phyloP scores from a whole-genome alignment of 2,329 filamentous ascomycete species.

The Drechslerella dactyloides region DNA sequence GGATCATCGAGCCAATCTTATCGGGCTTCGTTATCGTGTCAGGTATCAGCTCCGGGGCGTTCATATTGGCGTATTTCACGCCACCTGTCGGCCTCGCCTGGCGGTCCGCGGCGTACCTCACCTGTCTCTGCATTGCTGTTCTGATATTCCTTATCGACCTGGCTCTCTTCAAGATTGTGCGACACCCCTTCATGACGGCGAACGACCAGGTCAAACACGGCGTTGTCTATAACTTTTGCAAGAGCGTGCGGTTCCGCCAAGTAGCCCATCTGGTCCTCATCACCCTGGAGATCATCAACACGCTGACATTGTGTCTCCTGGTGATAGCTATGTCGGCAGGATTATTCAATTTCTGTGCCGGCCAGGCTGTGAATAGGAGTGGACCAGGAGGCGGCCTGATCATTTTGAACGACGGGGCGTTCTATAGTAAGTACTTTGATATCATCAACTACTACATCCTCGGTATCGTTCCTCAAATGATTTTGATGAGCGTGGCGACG shows the following conservation, averaged over 20 bases:
- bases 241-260: conserved; percentile 23
- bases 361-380: conserved; percentile 58
- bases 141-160: conserved; percentile 58
- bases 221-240: conserved; percentile 29
- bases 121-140: conserved; percentile 57
- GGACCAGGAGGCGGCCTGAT: conserved; percentile 58
- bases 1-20: conserved; percentile 59
- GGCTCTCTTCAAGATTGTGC: conserved; percentile 54
- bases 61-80: conserved; percentile 60
- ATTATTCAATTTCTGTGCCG: conserved; percentile 59
- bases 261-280: conserved; percentile 20
- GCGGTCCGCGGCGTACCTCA: conserved; percentile 59
- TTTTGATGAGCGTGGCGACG: conserved; percentile 35
- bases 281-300: conserved; percentile 57
- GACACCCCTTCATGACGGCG: conserved; percentile 34
- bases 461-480: conserved; percentile 51
- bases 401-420: conserved; percentile 57
- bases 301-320: conserved; percentile 58
- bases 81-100: conserved; percentile 61
- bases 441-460: conserved; percentile 51
- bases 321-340: conserved; percentile 60
- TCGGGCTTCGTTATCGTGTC: conserved; percentile 58
- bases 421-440: conserved; percentile 54
- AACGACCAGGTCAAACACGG: conserved; percentile 16
- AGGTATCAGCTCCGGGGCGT: conserved; percentile 58